Conservation (phyloP, 2,329 filamentous ascomycete species). For the Fusarium ambrosium region DNA sequence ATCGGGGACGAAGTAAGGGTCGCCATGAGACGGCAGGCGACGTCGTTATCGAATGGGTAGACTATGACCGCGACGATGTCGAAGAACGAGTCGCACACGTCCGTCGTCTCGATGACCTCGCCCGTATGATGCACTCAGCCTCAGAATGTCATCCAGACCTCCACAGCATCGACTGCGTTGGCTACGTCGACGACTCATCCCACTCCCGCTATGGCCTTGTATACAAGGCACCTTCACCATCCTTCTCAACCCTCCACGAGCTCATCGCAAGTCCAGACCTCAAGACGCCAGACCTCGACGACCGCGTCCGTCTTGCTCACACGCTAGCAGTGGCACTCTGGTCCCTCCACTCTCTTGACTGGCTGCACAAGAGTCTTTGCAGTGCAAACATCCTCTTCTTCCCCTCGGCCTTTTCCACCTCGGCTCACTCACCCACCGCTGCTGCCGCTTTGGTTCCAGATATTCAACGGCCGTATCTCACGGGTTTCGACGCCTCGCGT, state of each 20-base stretch:
- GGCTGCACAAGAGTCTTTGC: conserved; percentile 70
- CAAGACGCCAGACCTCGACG: conserved; percentile 60
- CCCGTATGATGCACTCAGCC: conserved; percentile 62
- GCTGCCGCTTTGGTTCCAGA: conserved; percentile 55
- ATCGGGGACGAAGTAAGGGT: conserved; percentile 48
- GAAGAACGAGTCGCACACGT: conserved; percentile 60
- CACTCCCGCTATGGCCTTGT: conserved; percentile 59
- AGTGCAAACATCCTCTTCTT: conserved; percentile 69
- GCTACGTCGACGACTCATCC: conserved; percentile 59
- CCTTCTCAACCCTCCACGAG: conserved; percentile 56
- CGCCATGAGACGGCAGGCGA: conserved; percentile 52
- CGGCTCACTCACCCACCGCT: conserved; percentile 50
- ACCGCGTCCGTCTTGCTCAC: conserved; percentile 57
- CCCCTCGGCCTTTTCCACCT: conserved; percentile 56
- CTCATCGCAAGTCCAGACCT: conserved; percentile 56
- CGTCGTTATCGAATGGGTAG: conserved; percentile 61
- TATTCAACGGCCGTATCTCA: conserved; percentile 60
- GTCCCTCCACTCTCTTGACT: conserved; percentile 67
- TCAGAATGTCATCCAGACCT: conserved; percentile 61
- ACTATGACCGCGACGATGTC: conserved; percentile 58
- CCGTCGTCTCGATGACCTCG: conserved; percentile 61
- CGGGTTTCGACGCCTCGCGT: conserved; percentile 68
- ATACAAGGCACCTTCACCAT: conserved; percentile 54
- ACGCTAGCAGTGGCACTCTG: conserved; percentile 60
- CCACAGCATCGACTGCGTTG: conserved; percentile 62